phyloP scores from a whole-genome alignment of 1,284 basidiomycete genomes.

The Microbotryomycetes sp. region DNA sequence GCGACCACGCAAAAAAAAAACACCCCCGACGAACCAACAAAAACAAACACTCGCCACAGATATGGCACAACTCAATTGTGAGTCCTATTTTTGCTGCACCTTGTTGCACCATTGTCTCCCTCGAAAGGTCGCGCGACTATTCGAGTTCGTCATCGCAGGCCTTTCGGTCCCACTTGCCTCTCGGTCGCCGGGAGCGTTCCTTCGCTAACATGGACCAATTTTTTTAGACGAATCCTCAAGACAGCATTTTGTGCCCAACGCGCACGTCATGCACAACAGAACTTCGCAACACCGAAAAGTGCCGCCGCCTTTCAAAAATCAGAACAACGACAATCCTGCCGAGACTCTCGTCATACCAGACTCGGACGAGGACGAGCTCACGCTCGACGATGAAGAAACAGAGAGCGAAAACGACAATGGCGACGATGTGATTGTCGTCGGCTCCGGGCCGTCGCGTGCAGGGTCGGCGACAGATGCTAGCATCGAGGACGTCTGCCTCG shows the following conservation, averaged over 20 bases:
- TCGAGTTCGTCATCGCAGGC: too few relatives aligned
- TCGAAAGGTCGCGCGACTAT: too few relatives aligned
- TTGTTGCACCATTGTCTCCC: too few relatives aligned
- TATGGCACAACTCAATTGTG: background rate
- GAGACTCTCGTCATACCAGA: background rate
- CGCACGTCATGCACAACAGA: background rate
- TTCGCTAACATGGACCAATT: too few relatives aligned
- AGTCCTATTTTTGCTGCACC: too few relatives aligned
- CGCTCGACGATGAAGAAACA: background rate
- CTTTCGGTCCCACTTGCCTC: too few relatives aligned
- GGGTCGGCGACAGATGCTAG: background rate
- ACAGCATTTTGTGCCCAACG: too few relatives aligned
- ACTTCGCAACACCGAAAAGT: background rate
- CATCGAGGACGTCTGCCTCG: slow-evolving; percentile 7
- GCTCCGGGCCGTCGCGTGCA: background rate
- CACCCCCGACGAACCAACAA: background rate
- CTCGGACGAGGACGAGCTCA: background rate
- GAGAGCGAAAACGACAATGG: background rate
- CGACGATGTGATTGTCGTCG: background rate
- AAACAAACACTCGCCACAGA: background rate
- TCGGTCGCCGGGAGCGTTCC: too few relatives aligned
- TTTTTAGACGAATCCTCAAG: too few relatives aligned
- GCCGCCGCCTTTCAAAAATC: background rate
- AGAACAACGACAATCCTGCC: background rate
- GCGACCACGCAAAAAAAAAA: background rate